Evolutionary conservation across 495 filamentous ascomycete species (phyloP), one percentile per base, ranked within the genome.

Genomic region (Pseudomonodictys pantanalensis): DNA sequence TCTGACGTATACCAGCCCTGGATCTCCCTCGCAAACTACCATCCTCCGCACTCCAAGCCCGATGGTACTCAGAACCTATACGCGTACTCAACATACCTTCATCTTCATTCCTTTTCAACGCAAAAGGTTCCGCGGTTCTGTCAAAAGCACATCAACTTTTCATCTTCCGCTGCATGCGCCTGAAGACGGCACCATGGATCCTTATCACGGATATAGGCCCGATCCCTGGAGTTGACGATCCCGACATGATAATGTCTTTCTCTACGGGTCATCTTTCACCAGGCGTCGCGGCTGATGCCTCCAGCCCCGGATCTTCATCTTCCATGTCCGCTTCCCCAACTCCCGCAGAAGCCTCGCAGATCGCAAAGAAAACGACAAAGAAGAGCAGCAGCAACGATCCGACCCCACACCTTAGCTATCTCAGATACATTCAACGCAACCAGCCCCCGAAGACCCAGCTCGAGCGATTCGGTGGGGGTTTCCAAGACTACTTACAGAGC

Each of bases 1-100:
- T 23, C 51, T 43, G 20, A 42, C 2, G 2, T 28, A 2, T 12
- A 2, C 38, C 61, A 95, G 91, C 87, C n/a, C 77, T 98, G 11
- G 78, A 79, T 52, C 77, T 97, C 50, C 91, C 92, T 24, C 83
- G 83, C n/a, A 80, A 86, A 30, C 78, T 96, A 18, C 95, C 95
- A 6, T 76, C 85, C 22, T 76, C 82, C 33, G 75, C 79, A 22
- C 77, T 96, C 7, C 90, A 93, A 64, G 85, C 84, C 12, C 81
- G 93, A n/a, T 99, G 93, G 93, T 92, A 90, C 73, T 86, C 89
- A 1, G 93, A 99, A 63, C 92, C 93, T 20, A 77, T 97, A 2
- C 88, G 91, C 52, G 79, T 95, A 51, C 76, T 99, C 1, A 82
- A 83, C 0, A 77, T 96, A 26, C 76, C 83, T 22, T 75, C 78